phyloP scores from a whole-genome alignment of 805 yeast genomes.

The Ogataea henricii region DNA sequence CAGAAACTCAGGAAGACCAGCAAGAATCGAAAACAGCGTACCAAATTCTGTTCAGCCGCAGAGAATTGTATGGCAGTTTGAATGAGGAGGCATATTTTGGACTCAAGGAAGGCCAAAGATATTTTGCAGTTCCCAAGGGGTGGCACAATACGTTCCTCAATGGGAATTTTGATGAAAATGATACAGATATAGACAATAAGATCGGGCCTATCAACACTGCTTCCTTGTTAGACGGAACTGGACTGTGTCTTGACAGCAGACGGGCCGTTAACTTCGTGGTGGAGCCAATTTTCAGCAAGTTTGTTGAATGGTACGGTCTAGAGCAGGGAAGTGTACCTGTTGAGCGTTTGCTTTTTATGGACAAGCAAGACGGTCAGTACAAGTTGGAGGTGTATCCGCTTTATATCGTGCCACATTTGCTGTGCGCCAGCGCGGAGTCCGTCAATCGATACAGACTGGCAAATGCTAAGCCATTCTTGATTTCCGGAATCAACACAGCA shows the following conservation, averaged over 20 bases:
- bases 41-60: constrained; percentile 19
- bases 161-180: constrained; percentile 31
- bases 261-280: constrained; percentile 40
- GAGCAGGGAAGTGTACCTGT: constrained; percentile 40
- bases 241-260: constrained; percentile 37
- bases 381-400: constrained; percentile 30
- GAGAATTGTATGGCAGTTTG: constrained; percentile 18
- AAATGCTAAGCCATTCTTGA: constrained; percentile 38
- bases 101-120: constrained; percentile 47
- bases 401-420: constrained; percentile 30
- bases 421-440: constrained; percentile 25
- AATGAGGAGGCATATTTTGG: constrained; percentile 17
- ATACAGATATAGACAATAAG: constrained; percentile 27
- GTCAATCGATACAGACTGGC: constrained; percentile 34
- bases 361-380: constrained; percentile 26
- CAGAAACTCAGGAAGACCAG: not conserved
- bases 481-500: constrained; percentile 37
- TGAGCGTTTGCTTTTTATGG: constrained; percentile 36
- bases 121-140: constrained; percentile 48
- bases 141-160: constrained; percentile 47
- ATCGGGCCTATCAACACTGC: constrained; percentile 52
- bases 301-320: constrained; percentile 58
- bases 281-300: constrained; percentile 44
- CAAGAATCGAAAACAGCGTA: constrained; percentile 8
- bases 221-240: constrained; percentile 46